Conservation (phyloP, 108 stramenopile genomes). For the Cyclostephanos invisitatus region DNA sequence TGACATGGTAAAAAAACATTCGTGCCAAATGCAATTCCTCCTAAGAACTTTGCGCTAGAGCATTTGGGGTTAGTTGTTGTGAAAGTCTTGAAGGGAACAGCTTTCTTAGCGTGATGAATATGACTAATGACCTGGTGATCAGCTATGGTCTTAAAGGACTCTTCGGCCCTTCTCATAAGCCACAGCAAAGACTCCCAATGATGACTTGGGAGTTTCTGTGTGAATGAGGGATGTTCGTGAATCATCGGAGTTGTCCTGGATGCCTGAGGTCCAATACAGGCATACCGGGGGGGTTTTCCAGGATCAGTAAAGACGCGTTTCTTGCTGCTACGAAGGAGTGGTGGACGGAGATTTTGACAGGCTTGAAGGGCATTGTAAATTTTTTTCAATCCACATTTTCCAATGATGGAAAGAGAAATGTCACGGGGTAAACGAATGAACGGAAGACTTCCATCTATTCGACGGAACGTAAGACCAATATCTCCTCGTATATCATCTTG, state of each 20-base stretch:
- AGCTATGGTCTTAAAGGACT: not conserved
- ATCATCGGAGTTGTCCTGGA: not conserved
- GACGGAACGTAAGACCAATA: too few relatives aligned
- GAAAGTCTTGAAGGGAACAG: not conserved
- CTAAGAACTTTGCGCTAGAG: not conserved
- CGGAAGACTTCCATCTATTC: too few relatives aligned
- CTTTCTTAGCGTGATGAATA: not conserved
- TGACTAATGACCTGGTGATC: not conserved
- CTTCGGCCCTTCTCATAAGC: not conserved
- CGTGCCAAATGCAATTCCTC: not conserved
- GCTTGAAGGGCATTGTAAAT: too few relatives aligned
- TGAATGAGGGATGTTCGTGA: not conserved
- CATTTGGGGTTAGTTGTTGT: not conserved
- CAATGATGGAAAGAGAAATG: too few relatives aligned
- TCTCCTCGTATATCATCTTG: too few relatives aligned
- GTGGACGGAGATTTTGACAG: too few relatives aligned
- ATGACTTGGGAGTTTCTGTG: not conserved
- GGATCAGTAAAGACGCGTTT: too few relatives aligned
- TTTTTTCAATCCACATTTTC: too few relatives aligned
- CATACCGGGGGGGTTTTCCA: too few relatives aligned
- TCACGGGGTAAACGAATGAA: too few relatives aligned
- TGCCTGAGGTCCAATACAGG: not conserved
- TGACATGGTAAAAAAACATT: slow-evolving; percentile 9
- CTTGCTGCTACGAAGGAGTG: too few relatives aligned
- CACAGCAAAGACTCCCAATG: not conserved